phyloP scores from a whole-genome alignment of 2,329 filamentous ascomycete species.

The Arthrobotrys conoides region DNA sequence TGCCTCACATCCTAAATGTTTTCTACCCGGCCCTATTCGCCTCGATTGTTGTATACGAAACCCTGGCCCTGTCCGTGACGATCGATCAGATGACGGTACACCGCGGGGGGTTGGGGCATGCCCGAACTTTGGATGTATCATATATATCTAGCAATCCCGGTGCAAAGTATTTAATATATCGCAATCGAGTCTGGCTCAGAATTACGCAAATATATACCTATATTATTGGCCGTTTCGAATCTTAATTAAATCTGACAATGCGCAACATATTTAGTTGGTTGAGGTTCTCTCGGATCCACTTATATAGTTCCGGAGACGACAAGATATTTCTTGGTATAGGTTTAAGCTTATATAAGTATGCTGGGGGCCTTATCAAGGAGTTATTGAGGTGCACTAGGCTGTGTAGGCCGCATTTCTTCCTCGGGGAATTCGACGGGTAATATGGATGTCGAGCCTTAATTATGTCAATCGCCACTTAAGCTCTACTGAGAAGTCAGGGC shows the following conservation, averaged over 20 bases:
- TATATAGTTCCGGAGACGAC: slow-evolving; percentile 8
- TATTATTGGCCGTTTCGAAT: neutral
- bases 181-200: too few relatives aligned
- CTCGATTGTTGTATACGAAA: neutral
- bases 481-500: too few relatives aligned
- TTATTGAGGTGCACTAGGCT: too few relatives aligned
- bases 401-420: too few relatives aligned
- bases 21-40: neutral
- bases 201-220: neutral
- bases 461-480: too few relatives aligned
- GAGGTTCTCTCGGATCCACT: slow-evolving; percentile 2
- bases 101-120: neutral
- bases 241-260: neutral
- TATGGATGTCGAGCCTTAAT: too few relatives aligned
- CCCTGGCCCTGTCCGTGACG: slow-evolving; percentile 4
- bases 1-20: neutral
- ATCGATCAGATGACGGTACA: slow-evolving; percentile 36
- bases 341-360: slow-evolving; percentile 19
- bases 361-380: slow-evolving; percentile 5
- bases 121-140: neutral
- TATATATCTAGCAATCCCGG: neutral
- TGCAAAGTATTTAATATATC: neutral
- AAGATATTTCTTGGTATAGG: slow-evolving; percentile 2
- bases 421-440: too few relatives aligned
- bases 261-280: neutral